A percentile compares a stretch with the other conserved stretches of the same genome.
phyloP scores from a whole-genome alignment of 78 protist genomes.

The Tieghemostelium lacteum region DNA sequence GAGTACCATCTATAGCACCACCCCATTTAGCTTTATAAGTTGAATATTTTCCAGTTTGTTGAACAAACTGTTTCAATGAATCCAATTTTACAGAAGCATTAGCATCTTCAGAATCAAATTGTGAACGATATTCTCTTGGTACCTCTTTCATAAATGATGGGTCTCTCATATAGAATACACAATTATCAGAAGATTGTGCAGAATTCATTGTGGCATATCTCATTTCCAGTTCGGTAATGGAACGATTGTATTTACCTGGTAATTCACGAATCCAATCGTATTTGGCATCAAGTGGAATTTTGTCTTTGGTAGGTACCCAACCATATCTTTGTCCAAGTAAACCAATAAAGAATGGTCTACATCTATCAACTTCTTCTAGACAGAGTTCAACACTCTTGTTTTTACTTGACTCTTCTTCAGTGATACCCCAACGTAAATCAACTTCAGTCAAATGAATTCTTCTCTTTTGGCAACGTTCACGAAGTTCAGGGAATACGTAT shows the following conservation, averaged over 20 bases:
- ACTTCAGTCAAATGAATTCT: slow-evolving; percentile 73
- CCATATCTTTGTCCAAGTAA: slow-evolving; percentile 90
- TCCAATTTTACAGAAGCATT: slow-evolving; percentile 2
- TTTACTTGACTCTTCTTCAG: slow-evolving; percentile 55
- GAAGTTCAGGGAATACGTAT: slow-evolving; percentile 84
- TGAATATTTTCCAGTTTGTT: neutral
- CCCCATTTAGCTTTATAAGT: slow-evolving; percentile 47
- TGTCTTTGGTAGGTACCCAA: slow-evolving; percentile 55
- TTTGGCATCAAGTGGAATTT: slow-evolving; percentile 12
- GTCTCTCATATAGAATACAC: slow-evolving; percentile 80
- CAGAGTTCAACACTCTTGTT: slow-evolving; percentile 63
- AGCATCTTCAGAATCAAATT: slow-evolving; percentile 30
- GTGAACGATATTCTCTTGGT: slow-evolving; percentile 39
- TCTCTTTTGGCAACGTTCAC: slow-evolving; percentile 41
- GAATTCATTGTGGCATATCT: slow-evolving; percentile 45
- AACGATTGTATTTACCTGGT: slow-evolving; percentile 61
- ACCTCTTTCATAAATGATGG: slow-evolving; percentile 1
- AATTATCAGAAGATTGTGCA: neutral
- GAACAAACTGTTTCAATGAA: slow-evolving; percentile 9
- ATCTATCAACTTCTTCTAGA: slow-evolving; percentile 84
- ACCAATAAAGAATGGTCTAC: slow-evolving; percentile 90
- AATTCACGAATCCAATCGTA: slow-evolving; percentile 69
- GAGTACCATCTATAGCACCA: slow-evolving; percentile 46
- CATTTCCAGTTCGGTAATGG: slow-evolving; percentile 89
- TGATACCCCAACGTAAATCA: slow-evolving; percentile 94